A percentile compares a stretch with the other conserved stretches of the same genome.
phyloP scores from a whole-genome alignment of 306 rosid species.

The Lathyrus aphaca region DNA sequence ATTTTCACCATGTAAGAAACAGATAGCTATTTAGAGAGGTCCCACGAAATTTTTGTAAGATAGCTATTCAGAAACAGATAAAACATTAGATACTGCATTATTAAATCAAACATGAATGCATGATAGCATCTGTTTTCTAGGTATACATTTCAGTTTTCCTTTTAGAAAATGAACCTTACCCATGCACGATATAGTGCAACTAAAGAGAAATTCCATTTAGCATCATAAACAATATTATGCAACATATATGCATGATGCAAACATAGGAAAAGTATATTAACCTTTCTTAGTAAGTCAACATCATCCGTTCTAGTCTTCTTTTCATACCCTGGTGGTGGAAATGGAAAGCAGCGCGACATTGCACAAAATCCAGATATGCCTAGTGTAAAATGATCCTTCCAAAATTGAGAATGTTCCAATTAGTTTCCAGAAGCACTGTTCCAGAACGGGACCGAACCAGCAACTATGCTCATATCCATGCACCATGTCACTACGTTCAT shows the following conservation, averaged over 20 bases:
- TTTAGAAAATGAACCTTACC: constrained; percentile 8
- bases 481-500: constrained; percentile 94
- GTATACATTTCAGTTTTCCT: background rate
- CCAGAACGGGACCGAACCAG: constrained; percentile 75
- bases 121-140: background rate
- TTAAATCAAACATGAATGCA: constrained; percentile 7
- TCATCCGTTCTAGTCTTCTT: constrained; percentile 72
- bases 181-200: constrained; percentile 14
- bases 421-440: constrained; percentile 61
- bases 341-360: constrained; percentile 99
- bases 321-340: constrained; percentile 93
- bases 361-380: constrained; percentile 66
- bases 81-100: constrained; percentile 7
- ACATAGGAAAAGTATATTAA: constrained; percentile 46
- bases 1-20: background rate
- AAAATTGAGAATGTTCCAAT: constrained; percentile 49
- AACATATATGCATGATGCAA: constrained; percentile 36
- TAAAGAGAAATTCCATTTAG: constrained; percentile 10
- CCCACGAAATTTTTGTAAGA: background rate
- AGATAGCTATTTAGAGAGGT: background rate
- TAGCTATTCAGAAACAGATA: background rate
- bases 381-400: constrained; percentile 50
- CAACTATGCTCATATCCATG: constrained; percentile 83
- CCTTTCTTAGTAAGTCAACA: constrained; percentile 71
- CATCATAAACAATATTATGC: constrained; percentile 2